phyloP scores from a whole-genome alignment of 352 stramenopile genomes.

The Phytophthora pini region DNA sequence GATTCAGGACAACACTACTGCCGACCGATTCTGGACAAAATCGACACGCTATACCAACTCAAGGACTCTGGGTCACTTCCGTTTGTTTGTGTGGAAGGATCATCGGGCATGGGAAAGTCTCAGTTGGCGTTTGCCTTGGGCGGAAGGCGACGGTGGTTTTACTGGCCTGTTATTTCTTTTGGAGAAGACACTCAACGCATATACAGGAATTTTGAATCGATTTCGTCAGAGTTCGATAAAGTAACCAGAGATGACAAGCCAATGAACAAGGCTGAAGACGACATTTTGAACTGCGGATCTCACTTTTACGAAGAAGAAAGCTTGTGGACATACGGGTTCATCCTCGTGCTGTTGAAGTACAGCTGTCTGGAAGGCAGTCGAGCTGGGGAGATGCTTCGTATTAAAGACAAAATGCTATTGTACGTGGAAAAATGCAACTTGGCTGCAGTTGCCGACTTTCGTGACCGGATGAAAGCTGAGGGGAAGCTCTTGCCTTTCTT shows the following conservation, averaged over 20 bases:
- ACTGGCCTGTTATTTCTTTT: too few relatives aligned
- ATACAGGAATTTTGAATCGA: not conserved
- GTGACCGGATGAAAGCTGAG: too few relatives aligned
- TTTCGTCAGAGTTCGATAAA: not conserved
- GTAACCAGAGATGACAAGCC: not conserved
- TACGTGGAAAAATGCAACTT: not conserved
- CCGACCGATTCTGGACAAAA: conserved; percentile 7
- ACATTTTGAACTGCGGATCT: not conserved
- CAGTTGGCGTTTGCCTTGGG: too few relatives aligned
- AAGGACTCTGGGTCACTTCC: too few relatives aligned
- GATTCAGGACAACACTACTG: too few relatives aligned
- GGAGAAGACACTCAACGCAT: not conserved
- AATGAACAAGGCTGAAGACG: not conserved
- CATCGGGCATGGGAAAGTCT: not conserved
- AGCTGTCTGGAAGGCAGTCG: not conserved
- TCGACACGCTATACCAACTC: not conserved
- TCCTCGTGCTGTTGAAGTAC: not conserved
- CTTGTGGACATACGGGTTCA: not conserved
- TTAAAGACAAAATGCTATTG: not conserved
- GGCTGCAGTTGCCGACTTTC: not conserved
- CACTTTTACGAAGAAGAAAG: not conserved
- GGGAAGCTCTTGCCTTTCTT: not conserved
- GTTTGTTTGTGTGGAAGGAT: conserved; percentile 14
- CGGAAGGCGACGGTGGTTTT: too few relatives aligned
- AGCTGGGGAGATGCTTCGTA: not conserved